phyloP scores from a whole-genome alignment of 164 flowering plant species.

The Nelumbo lutea region DNA sequence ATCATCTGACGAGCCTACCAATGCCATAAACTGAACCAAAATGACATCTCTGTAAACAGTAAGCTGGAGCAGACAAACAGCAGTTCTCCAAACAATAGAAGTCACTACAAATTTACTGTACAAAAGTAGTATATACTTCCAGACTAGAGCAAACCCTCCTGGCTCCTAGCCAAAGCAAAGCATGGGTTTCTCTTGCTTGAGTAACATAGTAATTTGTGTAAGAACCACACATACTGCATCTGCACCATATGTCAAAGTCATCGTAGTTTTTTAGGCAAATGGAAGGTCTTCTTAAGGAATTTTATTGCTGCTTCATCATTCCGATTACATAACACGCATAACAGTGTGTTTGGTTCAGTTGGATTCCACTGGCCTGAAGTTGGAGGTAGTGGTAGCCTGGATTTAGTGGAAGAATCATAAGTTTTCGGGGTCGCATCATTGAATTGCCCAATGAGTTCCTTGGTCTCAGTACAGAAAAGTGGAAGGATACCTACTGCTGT shows the following conservation, averaged over 20 bases:
- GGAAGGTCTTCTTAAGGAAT: slow-evolving; percentile 73
- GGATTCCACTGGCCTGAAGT: slow-evolving; percentile 72
- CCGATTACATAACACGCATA: slow-evolving; percentile 68
- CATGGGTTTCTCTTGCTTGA: neutral
- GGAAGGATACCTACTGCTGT: slow-evolving; percentile 47
- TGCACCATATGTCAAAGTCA: neutral
- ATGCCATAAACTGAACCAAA: neutral
- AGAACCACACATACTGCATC: neutral
- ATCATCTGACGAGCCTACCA: neutral
- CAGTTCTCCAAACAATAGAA: neutral
- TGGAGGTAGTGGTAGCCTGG: slow-evolving; percentile 69
- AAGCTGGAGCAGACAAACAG: neutral
- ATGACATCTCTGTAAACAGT: neutral
- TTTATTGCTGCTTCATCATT: slow-evolving; percentile 62
- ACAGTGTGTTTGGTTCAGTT: slow-evolving; percentile 67
- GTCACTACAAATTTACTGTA: slow-evolving; percentile 1
- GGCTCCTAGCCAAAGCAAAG: neutral
- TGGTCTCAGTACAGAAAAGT: slow-evolving; percentile 42
- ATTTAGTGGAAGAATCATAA: slow-evolving; percentile 49
- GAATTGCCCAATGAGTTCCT: slow-evolving; percentile 49
- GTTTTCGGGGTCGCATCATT: slow-evolving; percentile 25
- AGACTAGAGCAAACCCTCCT: neutral
- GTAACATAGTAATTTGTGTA: neutral
- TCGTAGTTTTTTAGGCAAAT: slow-evolving; percentile 68
- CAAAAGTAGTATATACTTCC: slow-evolving; percentile 5